These are phyloP conservation scores for Brassica carinata DNA, from an alignment of 345 rosid genomes.

Conservation along the genomic window DNA sequence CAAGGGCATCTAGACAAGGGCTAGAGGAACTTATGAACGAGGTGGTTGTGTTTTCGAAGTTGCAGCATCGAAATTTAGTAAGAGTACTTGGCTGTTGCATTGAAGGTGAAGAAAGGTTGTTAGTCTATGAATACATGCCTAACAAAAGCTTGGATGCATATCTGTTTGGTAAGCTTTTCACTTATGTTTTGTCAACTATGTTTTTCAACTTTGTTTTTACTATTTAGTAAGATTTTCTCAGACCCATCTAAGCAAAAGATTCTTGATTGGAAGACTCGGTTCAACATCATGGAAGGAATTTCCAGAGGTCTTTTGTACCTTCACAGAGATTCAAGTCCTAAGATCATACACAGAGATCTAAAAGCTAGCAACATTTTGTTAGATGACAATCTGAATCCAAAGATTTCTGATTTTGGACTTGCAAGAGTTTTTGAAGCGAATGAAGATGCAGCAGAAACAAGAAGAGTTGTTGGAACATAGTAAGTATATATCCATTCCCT, in stretches of 20 bases:
- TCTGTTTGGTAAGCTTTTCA: conserved; percentile 43
- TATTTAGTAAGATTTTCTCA: conserved; percentile 1
- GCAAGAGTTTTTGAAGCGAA: conserved; percentile 45
- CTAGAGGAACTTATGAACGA: conserved; percentile 59
- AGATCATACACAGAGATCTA: conserved; percentile 40
- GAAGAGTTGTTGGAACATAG: conserved; percentile 55
- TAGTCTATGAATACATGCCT: conserved; percentile 63
- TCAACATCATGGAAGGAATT: conserved; percentile 52
- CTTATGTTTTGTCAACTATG: background rate
- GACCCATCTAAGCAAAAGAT: conserved; percentile 33
- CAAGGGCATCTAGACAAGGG: conserved; percentile 62
- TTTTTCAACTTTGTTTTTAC: background rate
- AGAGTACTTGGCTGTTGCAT: conserved; percentile 61
- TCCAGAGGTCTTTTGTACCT: conserved; percentile 52
- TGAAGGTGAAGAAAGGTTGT: conserved; percentile 57
- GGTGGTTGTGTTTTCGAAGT: conserved; percentile 54
- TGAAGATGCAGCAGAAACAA: conserved; percentile 49
- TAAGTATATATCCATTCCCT: conserved; percentile 24
- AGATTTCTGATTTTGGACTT: conserved; percentile 55
- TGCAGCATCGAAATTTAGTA: conserved; percentile 70
- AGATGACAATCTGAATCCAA: conserved; percentile 53
- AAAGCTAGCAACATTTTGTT: conserved; percentile 47
- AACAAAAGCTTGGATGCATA: conserved; percentile 47
- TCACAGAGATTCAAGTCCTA: conserved; percentile 53
- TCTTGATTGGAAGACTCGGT: conserved; percentile 47